A percentile compares a stretch with the other conserved stretches of the same genome.
Evolutionary conservation across 192 early-diverging fungal genomes (phyloP).

Genomic region (Linnemannia schmuckeri): DNA sequence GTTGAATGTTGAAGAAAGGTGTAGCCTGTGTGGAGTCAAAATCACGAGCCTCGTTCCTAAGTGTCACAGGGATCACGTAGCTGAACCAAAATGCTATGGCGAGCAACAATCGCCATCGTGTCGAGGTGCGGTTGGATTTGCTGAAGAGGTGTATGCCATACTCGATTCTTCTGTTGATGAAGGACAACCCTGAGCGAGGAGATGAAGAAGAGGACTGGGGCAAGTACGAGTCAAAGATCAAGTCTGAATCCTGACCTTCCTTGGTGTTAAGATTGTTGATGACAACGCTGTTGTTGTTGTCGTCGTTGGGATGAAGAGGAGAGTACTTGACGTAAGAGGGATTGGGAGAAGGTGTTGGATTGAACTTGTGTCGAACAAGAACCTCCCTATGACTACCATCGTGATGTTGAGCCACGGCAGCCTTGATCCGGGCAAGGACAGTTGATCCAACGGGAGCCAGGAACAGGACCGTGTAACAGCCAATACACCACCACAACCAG

Average conservation of each 20-base stretch:
- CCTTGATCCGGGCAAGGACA: slow-evolving; percentile 10
- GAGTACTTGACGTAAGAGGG: slow-evolving; percentile 25
- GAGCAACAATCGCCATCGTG: slow-evolving; percentile 33
- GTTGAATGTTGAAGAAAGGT: slow-evolving; percentile 35
- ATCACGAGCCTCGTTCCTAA: slow-evolving; percentile 32
- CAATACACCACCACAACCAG: slow-evolving; percentile 43
- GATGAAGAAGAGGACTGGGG: background rate
- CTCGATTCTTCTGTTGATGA: slow-evolving; percentile 12
- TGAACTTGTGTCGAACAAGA: slow-evolving; percentile 19
- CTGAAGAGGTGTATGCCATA: slow-evolving; percentile 14
- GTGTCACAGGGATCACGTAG: slow-evolving; percentile 43
- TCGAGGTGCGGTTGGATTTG: slow-evolving; percentile 29
- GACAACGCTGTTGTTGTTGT: background rate
- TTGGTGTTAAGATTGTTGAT: background rate
- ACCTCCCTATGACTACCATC: slow-evolving; percentile 9
- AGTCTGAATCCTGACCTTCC: background rate
- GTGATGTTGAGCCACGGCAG: background rate
- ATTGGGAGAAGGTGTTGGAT: background rate
- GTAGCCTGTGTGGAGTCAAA: slow-evolving; percentile 33
- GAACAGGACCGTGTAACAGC: slow-evolving; percentile 29
- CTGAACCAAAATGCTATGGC: slow-evolving; percentile 27
- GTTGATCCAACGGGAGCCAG: slow-evolving; percentile 21
- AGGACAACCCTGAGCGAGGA: background rate
- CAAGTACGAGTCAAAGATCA: background rate
- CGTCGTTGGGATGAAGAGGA: slow-evolving; percentile 6